Evolutionary conservation across 345 rosid species (phyloP).

Genomic region (Schrenkiella parvula): DNA sequence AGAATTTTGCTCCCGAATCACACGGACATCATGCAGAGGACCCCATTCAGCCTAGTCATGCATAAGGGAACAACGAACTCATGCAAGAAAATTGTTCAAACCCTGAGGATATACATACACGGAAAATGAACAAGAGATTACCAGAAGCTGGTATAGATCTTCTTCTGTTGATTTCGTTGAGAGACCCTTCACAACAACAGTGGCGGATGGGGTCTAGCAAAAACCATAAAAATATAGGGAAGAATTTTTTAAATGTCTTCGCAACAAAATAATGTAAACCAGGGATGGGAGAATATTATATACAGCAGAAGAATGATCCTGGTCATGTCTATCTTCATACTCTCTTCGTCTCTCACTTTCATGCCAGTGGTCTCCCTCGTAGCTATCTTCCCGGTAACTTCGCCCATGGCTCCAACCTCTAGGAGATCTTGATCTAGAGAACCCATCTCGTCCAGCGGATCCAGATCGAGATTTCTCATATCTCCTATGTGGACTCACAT

Average conservation of each 20-base stretch:
- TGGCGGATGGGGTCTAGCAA: constrained; percentile 82
- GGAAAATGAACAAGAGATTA: constrained; percentile 32
- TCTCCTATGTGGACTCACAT: constrained; percentile 67
- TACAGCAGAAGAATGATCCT: constrained; percentile 67
- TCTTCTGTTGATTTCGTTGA: constrained; percentile 91
- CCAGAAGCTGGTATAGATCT: constrained; percentile 91
- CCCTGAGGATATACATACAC: not conserved
- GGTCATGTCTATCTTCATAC: constrained; percentile 60
- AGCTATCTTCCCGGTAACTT: constrained; percentile 75
- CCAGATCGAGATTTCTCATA: constrained; percentile 59
- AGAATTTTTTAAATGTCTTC: not conserved
- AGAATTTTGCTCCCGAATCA: constrained; percentile 82
- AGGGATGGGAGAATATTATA: constrained; percentile 10
- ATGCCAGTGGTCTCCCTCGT: constrained; percentile 56
- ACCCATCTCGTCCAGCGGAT: constrained; percentile 63
- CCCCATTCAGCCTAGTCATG: constrained; percentile 87
- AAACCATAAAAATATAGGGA: constrained; percentile 19
- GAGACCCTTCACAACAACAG: constrained; percentile 96
- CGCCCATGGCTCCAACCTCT: constrained; percentile 61
- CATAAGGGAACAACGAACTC: constrained; percentile 2
- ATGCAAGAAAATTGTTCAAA: not conserved
- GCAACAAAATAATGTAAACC: constrained; percentile 13
- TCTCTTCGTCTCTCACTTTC: constrained; percentile 72
- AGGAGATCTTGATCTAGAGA: constrained; percentile 78
- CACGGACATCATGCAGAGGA: constrained; percentile 90